Evolutionary conservation across 2,329 filamentous ascomycete genomes (phyloP), one percentile per base, ranked within the genome.

Genomic region (Zymoseptoria ardabiliae): DNA sequence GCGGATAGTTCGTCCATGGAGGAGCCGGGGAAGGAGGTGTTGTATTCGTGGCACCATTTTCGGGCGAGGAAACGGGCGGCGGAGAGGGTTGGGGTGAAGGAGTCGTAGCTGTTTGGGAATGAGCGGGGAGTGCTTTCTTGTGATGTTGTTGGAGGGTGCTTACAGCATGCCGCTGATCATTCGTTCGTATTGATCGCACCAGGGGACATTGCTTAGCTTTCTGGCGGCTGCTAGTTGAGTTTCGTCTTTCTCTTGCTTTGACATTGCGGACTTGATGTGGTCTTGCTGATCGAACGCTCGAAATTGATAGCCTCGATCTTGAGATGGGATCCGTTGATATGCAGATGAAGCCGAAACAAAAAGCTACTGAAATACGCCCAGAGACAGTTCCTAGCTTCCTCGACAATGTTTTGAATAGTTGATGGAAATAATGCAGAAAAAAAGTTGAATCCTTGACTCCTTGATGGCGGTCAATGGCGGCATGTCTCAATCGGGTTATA

Each of bases 91-190:
- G 80, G 79, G 0, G 68, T 76, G 50, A 77, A 72, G 21, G 76
- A 71, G 65, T 83, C 73, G 72, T 85, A 66, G 21, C 64, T 66
- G 41, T 2, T 22, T 23, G 19, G 22, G 19, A 7, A 20, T 41
- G 19, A 22, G 13, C 20, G 22, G 11, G 56, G 8, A 50, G 25
- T 11, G 30, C 4, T 23, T n/a, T n/a, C 11, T 45, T 4, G 17
- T 13, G 17, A n/a, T 7, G 2, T 45, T 2, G 13, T 17, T 17
- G 35, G 35, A 17, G 6, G 17, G 3, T 41, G 30, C 53, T 57
- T 48, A 85, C 41, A 85, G 74, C 75, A 85, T 82, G 25, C 83
- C 83, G 0, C 82, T 85, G 53, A 86, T 82, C 82, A 86, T 86
- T 67, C 81, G 82, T 67, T 86, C 82, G 57, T 85, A 86, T 61